Evolutionary conservation across 768 basidiomycete genomes (phyloP).

Genomic region (Podaxis sp.): DNA sequence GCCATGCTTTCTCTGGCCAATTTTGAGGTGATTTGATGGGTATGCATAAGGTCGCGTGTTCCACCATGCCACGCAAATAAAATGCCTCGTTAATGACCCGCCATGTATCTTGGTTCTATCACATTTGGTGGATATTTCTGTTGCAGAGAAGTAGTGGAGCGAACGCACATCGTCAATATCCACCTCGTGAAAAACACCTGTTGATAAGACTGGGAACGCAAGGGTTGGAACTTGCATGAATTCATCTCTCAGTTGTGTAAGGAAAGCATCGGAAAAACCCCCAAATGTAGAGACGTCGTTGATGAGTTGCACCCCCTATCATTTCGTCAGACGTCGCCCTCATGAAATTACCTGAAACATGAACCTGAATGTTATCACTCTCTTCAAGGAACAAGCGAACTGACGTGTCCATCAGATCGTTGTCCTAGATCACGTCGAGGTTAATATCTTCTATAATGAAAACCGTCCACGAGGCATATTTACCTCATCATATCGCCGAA

Average conservation of each 20-base stretch:
- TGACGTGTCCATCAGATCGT: constrained; percentile 67
- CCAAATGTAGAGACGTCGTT: constrained; percentile 66
- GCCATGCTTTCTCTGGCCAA: constrained; percentile 36
- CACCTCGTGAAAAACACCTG: constrained; percentile 30
- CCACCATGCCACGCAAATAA: constrained; percentile 49
- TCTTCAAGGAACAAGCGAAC: constrained; percentile 72
- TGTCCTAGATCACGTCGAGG: constrained; percentile 39
- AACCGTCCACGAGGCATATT: constrained; percentile 13
- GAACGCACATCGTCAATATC: constrained; percentile 45
- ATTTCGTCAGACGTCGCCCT: background rate
- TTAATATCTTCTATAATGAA: constrained; percentile 1
- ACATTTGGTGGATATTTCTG: constrained; percentile 9
- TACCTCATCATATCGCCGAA: constrained; percentile 58
- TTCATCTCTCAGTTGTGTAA: constrained; percentile 67
- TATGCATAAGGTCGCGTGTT: constrained; percentile 48
- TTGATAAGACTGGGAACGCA: constrained; percentile 58
- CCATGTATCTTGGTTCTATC: constrained; percentile 36
- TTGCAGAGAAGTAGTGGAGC: constrained; percentile 10
- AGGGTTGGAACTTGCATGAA: constrained; percentile 60
- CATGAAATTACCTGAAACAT: background rate
- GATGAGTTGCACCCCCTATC: constrained; percentile 68
- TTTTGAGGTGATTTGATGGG: constrained; percentile 46
- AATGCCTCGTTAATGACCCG: constrained; percentile 63
- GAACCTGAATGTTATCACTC: constrained; percentile 72
- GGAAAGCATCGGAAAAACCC: constrained; percentile 57